phyloP scores from a whole-genome alignment of 768 basidiomycete species.

The Pulveroboletus sp. region DNA sequence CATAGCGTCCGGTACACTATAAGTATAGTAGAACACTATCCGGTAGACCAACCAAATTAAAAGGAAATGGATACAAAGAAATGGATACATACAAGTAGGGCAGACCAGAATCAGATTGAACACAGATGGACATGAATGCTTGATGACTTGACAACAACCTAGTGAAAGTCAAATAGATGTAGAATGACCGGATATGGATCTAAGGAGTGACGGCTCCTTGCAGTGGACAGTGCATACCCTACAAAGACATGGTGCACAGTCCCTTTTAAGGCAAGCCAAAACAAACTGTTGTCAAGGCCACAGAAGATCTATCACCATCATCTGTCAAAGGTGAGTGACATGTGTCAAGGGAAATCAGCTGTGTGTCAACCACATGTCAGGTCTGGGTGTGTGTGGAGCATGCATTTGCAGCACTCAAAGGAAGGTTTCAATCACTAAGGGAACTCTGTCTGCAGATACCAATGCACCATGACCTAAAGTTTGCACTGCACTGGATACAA shows the following conservation, averaged over 20 bases:
- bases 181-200: too few relatives aligned
- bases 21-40: too few relatives aligned
- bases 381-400: conserved; percentile 2
- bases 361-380: not conserved
- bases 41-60: too few relatives aligned
- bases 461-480: not conserved
- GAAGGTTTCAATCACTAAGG: conserved; percentile 5
- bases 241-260: conserved; percentile 3
- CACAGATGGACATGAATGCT: too few relatives aligned
- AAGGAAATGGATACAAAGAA: too few relatives aligned
- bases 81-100: too few relatives aligned
- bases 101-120: too few relatives aligned
- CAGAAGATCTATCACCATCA: conserved; percentile 4
- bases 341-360: not conserved
- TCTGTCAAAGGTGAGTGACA: conserved; percentile 12
- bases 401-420: not conserved
- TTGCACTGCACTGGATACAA: not conserved
- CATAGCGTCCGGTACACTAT: too few relatives aligned
- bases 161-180: too few relatives aligned
- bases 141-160: too few relatives aligned
- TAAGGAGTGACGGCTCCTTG: too few relatives aligned
- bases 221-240: conserved; percentile 16
- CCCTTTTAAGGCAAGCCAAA: not conserved
- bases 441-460: not conserved
- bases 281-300: not conserved